phyloP scores from a whole-genome alignment of 2,329 filamentous ascomycete genomes.

The Sclerotiophoma versabilis region DNA sequence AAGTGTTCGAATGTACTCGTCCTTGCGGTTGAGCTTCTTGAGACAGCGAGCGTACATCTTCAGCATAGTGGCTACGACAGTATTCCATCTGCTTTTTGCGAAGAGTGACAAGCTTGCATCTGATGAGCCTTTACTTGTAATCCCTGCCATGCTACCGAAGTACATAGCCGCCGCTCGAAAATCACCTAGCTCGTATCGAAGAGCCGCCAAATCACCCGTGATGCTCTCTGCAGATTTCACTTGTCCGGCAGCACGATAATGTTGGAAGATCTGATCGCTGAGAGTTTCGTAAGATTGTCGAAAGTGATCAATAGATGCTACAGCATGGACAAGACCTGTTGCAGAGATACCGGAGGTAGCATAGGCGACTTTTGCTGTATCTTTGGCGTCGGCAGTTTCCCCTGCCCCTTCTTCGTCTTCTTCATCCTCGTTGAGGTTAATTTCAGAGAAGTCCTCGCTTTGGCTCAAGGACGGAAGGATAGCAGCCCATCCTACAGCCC shows the following conservation, averaged over 20 bases:
- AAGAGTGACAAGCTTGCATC: constrained; percentile 62
- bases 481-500: constrained; percentile 76
- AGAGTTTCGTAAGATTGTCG: constrained; percentile 62
- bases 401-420: constrained; percentile 14
- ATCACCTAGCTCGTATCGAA: constrained; percentile 80
- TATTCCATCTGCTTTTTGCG: constrained; percentile 77
- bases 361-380: constrained; percentile 6
- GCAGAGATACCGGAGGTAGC: constrained; percentile 41
- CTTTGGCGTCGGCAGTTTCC: not conserved
- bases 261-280: constrained; percentile 83
- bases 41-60: constrained; percentile 86
- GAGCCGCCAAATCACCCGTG: constrained; percentile 82
- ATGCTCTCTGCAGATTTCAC: constrained; percentile 77
- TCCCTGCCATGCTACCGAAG: constrained; percentile 76
- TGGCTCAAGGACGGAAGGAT: constrained; percentile 35
- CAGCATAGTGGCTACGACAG: constrained; percentile 82
- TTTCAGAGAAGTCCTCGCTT: constrained; percentile 45
- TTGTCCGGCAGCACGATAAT: constrained; percentile 82
- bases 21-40: constrained; percentile 74
- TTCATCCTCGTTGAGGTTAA: constrained; percentile 44
- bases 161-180: constrained; percentile 76
- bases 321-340: constrained; percentile 39
- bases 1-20: constrained; percentile 79
- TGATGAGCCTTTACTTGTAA: constrained; percentile 17
- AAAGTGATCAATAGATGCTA: constrained; percentile 49